phyloP scores from a whole-genome alignment of 768 basidiomycete genomes.

The Asterophora lycoperdoides region DNA sequence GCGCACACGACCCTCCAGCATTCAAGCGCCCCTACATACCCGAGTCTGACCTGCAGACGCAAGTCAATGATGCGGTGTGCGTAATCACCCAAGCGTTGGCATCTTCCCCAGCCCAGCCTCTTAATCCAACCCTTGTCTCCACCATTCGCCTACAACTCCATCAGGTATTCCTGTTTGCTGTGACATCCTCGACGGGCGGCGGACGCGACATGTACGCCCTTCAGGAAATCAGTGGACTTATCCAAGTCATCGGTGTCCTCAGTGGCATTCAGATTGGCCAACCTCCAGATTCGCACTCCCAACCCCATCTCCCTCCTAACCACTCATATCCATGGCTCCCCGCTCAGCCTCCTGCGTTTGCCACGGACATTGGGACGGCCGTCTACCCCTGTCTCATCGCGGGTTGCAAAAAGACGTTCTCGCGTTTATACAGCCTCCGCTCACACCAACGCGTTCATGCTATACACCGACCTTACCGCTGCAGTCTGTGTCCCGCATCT shows the following conservation, averaged over 20 bases:
- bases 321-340: conserved; percentile 33
- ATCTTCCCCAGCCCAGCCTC: conserved; percentile 35
- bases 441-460: conserved; percentile 68
- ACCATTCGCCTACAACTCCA: conserved; percentile 71
- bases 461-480: conserved; percentile 60
- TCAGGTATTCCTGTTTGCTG: conserved; percentile 73
- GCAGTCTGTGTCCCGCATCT: conserved; percentile 62
- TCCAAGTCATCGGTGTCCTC: conserved; percentile 78
- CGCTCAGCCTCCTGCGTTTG: conserved; percentile 19
- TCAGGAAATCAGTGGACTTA: conserved; percentile 76
- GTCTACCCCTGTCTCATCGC: conserved; percentile 75
- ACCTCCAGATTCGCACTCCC: conserved; percentile 31
- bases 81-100: conserved; percentile 49
- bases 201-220: conserved; percentile 53
- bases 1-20: conserved; percentile 25
- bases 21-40: conserved; percentile 45
- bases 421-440: conserved; percentile 64
- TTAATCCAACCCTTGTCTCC: conserved; percentile 58
- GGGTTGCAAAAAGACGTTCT: conserved; percentile 65
- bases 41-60: conserved; percentile 46
- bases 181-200: conserved; percentile 58
- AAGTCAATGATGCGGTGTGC: conserved; percentile 58
- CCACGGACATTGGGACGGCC: conserved; percentile 61
- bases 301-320: conserved; percentile 29
- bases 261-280: conserved; percentile 70